Evolutionary conservation across 345 rosid genomes (phyloP).

Genomic region (Kandelia obovata): DNA sequence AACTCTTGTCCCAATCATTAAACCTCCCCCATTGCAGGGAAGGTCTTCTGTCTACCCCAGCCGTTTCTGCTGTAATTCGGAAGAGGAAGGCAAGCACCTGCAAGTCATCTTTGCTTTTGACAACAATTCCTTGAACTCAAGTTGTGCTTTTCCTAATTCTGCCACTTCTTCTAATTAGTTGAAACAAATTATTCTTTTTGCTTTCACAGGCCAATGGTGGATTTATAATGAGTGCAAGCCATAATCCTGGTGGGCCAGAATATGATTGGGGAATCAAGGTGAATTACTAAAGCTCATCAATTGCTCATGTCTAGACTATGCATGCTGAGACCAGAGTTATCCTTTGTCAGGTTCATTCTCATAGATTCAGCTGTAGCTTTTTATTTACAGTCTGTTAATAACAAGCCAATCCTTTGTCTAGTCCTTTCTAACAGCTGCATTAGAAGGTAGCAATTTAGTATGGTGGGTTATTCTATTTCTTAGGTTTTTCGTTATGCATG

Average conservation of each 20-base stretch:
- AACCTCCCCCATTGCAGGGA: slow-evolving; percentile 48
- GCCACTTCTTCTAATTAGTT: neutral
- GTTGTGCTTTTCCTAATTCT: neutral
- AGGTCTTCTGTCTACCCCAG: slow-evolving; percentile 83
- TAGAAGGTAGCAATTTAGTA: neutral
- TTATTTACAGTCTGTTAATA: neutral
- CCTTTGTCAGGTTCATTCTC: neutral
- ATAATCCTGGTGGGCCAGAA: slow-evolving; percentile 91
- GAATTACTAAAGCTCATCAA: slow-evolving; percentile 17
- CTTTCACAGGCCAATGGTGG: slow-evolving; percentile 80
- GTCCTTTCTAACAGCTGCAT: neutral
- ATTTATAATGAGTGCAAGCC: slow-evolving; percentile 97
- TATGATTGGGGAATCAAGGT: slow-evolving; percentile 99
- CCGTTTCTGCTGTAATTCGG: slow-evolving; percentile 88
- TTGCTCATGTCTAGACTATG: neutral
- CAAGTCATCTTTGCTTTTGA: slow-evolving; percentile 8
- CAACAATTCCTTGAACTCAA: slow-evolving; percentile 6
- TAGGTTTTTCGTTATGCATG: too few relatives aligned
- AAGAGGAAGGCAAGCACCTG: slow-evolving; percentile 56
- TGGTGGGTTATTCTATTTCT: neutral
- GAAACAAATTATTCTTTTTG: neutral
- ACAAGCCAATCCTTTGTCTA: neutral
- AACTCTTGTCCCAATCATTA: slow-evolving; percentile 13
- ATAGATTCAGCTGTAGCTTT: neutral
- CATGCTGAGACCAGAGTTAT: neutral